Evolutionary conservation across 106 monocot species (phyloP), one percentile per base, ranked within the genome.

Genomic region (Hemerocallis citrina): DNA sequence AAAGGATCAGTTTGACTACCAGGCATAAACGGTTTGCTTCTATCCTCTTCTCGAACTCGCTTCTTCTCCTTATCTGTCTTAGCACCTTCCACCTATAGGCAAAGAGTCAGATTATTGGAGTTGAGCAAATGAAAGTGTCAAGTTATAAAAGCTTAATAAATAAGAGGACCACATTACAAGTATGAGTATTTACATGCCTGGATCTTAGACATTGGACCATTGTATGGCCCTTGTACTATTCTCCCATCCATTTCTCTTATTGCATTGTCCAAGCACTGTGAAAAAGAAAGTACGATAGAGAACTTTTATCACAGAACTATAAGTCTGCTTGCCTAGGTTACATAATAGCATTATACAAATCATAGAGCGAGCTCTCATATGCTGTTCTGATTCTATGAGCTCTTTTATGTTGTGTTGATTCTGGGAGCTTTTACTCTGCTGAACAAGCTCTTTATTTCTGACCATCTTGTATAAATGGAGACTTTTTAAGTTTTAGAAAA

Each of bases 161-260:
- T 17, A 20, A 55, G 3, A 40, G 43, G 9, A 10, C 50, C 30
- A 30, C 2, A 11, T 13, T n/a, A n/a, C n/a, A n/a, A 54, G 6
- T 38, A 39, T 27, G 36, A 10, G 22, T 29, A 0, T 15, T 1
- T 59, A 27, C 77, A 72, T 78, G 68, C 78, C 78, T 78, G 73
- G 55, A 78, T 78, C 59, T 44, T 72, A 57, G 68, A 73, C 23
- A 4, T 14, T 68, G 73, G 63, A 19, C 78, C 78, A 47, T 29
- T 57, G 10, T 52, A 20, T 20, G 78, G 73, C 34, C 73, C 78
- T 55, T 32, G 19, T 40, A 78, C 68, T 28, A 58, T 78, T 73
- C 52, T 68, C 6, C 78, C 73, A 68, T 78, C 64, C 63, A 78
- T 57, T 51, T 63, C 73, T 29, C 38, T 73, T 34, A 78, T 78